phyloP scores from a whole-genome alignment of 306 rosid genomes.

The Oxytropis ochrocephala region DNA sequence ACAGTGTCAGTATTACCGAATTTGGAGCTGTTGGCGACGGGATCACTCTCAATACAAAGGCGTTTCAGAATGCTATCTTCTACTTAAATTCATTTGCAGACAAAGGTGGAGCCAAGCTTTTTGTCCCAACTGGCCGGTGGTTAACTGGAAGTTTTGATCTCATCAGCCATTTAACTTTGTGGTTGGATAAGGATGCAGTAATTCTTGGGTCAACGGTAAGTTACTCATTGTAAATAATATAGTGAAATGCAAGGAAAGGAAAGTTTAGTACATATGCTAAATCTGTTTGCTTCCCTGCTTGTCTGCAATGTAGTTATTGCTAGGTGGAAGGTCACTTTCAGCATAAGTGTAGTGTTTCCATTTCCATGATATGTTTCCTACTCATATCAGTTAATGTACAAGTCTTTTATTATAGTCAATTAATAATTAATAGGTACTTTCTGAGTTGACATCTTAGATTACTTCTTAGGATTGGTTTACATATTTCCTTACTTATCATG shows the following conservation, averaged over 20 bases:
- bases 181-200: slow-evolving; percentile 53
- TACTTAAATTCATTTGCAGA: slow-evolving; percentile 59
- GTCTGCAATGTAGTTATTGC: slow-evolving; percentile 10
- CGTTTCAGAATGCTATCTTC: slow-evolving; percentile 19
- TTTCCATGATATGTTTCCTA: background rate
- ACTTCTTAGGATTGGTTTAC: background rate
- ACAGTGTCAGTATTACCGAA: slow-evolving; percentile 60
- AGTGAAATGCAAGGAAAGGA: background rate
- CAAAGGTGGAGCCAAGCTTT: slow-evolving; percentile 76
- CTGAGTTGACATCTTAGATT: background rate
- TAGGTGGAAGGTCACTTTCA: background rate
- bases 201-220: slow-evolving; percentile 64
- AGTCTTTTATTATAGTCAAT: background rate
- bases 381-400: background rate
- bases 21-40: slow-evolving; percentile 81
- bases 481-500: background rate
- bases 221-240: background rate
- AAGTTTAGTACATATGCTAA: background rate
- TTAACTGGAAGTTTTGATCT: slow-evolving; percentile 60
- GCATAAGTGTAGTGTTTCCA: background rate
- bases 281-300: background rate
- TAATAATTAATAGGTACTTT: background rate
- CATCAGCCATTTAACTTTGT: slow-evolving; percentile 28
- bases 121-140: slow-evolving; percentile 74
- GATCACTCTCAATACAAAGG: slow-evolving; percentile 61